A percentile compares a stretch with the other conserved stretches of the same genome.
Conservation (phyloP, 768 basidiomycete genomes). For the Myochromella boudieri region DNA sequence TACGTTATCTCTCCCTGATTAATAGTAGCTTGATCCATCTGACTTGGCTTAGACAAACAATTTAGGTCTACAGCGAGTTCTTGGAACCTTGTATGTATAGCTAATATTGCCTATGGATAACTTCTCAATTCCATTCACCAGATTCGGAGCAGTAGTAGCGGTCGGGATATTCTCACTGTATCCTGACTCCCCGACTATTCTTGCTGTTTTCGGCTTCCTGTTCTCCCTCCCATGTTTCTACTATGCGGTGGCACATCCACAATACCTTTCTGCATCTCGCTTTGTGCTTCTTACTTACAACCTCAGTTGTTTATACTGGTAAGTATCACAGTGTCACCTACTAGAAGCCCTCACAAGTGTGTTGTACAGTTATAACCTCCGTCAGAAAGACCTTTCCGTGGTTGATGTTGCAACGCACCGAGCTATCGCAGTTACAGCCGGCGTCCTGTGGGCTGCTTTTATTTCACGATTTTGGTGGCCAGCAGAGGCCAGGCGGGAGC, state of each 20-base stretch:
- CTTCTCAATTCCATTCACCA: slow-evolving; percentile 27
- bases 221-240: slow-evolving; percentile 95
- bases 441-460: slow-evolving; percentile 87
- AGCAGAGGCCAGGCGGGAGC: slow-evolving; percentile 85
- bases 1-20: slow-evolving; percentile 28
- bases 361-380: slow-evolving; percentile 69
- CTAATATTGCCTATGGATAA: not conserved
- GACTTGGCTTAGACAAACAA: slow-evolving; percentile 69
- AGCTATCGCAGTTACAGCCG: slow-evolving; percentile 76
- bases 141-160: slow-evolving; percentile 79
- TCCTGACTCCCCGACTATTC: slow-evolving; percentile 68
- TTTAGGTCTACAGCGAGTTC: slow-evolving; percentile 76
- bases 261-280: slow-evolving; percentile 71
- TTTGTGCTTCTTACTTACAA: slow-evolving; percentile 90
- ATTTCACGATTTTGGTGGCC: slow-evolving; percentile 96
- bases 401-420: slow-evolving; percentile 74
- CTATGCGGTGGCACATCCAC: slow-evolving; percentile 76
- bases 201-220: slow-evolving; percentile 84
- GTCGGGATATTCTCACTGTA: slow-evolving; percentile 71
- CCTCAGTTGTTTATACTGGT: slow-evolving; percentile 76
- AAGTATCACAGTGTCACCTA: slow-evolving; percentile 21
- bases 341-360: not conserved
- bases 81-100: slow-evolving; percentile 75
- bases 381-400: slow-evolving; percentile 61
- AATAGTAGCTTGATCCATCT: slow-evolving; percentile 1